Percentiles rank a stretch among this genome's conserved stretches.
phyloP scores from a whole-genome alignment of 2,329 filamentous ascomycete species.

The Albifimbria verrucaria region DNA sequence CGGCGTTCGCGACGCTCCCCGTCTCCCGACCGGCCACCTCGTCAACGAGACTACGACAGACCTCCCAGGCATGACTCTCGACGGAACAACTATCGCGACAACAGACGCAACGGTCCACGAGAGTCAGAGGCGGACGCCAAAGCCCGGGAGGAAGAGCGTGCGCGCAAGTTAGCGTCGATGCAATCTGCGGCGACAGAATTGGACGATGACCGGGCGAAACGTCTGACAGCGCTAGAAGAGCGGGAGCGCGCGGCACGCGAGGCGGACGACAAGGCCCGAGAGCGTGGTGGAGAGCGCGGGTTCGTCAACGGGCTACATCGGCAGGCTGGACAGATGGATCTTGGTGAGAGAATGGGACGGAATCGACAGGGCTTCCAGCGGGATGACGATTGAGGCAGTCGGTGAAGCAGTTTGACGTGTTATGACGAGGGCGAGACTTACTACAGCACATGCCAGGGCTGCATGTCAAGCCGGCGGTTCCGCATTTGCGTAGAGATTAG shows the following conservation, averaged over 20 bases:
- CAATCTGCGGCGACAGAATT: slow-evolving; percentile 67
- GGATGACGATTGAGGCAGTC: slow-evolving; percentile 47
- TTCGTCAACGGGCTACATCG: slow-evolving; percentile 64
- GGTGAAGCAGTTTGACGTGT: no score
- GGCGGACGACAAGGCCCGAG: slow-evolving; percentile 62
- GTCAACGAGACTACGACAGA: slow-evolving; percentile 15
- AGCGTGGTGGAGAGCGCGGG: slow-evolving; percentile 60
- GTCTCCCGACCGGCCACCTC: slow-evolving; percentile 1
- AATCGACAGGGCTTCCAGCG: slow-evolving; percentile 41
- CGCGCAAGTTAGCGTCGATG: slow-evolving; percentile 69
- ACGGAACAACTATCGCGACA: background rate
- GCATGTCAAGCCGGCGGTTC: no score
- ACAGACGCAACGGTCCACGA: slow-evolving; percentile 7
- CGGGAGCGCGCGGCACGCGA: slow-evolving; percentile 62
- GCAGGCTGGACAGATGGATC: slow-evolving; percentile 48
- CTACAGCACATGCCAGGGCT: no score
- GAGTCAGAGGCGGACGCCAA: slow-evolving; percentile 16
- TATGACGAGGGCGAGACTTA: no score
- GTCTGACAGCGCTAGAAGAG: slow-evolving; percentile 64
- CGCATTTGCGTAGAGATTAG: no score
- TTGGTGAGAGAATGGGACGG: slow-evolving; percentile 51
- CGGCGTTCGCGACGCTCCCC: slow-evolving; percentile 20
- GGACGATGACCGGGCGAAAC: slow-evolving; percentile 65
- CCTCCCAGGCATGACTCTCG: background rate
- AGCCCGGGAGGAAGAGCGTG: slow-evolving; percentile 53